phyloP scores from a whole-genome alignment of 2,329 filamentous ascomycete genomes.

The Colletotrichum costaricense region DNA sequence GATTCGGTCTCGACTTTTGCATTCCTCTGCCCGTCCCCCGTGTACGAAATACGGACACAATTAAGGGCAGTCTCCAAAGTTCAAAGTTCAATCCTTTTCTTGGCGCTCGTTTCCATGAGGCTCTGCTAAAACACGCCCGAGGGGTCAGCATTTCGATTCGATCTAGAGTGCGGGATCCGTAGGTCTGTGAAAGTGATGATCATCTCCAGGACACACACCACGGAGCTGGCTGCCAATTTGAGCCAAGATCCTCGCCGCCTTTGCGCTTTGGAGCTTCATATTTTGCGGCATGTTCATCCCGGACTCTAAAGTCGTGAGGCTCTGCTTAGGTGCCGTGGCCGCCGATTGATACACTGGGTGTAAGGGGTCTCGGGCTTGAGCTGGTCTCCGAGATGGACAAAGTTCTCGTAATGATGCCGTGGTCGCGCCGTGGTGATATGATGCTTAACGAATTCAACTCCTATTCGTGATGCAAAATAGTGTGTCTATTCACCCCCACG shows the following conservation, averaged over 20 bases:
- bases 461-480: constrained; percentile 12
- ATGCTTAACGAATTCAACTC: constrained; percentile 17
- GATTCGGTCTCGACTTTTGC: constrained; percentile 7
- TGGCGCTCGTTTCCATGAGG: constrained; percentile 27
- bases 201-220: constrained; percentile 10
- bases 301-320: constrained; percentile 3
- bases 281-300: neutral
- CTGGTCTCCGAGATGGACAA: constrained; percentile 8
- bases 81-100: constrained; percentile 16
- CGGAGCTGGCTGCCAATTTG: constrained; percentile 28
- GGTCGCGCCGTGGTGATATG: constrained; percentile 13
- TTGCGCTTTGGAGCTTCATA: constrained; percentile 7
- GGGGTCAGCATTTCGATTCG: neutral
- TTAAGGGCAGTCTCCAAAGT: neutral
- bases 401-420: constrained; percentile 2
- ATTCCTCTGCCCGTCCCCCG: neutral
- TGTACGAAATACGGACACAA: neutral
- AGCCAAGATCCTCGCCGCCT: constrained; percentile 20
- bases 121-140: constrained; percentile 25
- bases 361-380: neutral
- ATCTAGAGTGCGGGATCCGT: neutral
- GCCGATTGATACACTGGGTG: neutral
- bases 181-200: constrained; percentile 1
- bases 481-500: constrained; percentile 11
- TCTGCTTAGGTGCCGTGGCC: neutral